Evolutionary conservation across 306 rosid species (phyloP).

Genomic region (Cucurbita moschata): DNA sequence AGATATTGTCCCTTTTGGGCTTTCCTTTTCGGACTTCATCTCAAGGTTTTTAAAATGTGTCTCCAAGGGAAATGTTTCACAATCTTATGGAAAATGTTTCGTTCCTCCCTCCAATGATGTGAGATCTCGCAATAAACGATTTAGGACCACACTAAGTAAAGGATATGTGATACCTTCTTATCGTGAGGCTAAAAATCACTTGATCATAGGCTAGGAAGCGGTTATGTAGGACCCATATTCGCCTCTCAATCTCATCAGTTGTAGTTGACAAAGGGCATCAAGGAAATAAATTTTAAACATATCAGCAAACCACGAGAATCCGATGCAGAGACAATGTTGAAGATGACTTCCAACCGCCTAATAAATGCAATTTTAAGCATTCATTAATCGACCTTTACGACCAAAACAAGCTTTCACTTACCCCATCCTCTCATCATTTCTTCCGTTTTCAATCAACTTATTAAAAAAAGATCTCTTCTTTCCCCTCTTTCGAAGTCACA

Average conservation of each 20-base stretch:
- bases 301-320: conserved; percentile 28
- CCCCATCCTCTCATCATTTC: conserved; percentile 20
- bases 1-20: too few relatives aligned
- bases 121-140: not conserved
- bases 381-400: conserved; percentile 13
- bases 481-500: conserved; percentile 14
- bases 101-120: too few relatives aligned
- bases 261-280: conserved; percentile 4
- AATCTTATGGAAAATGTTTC: too few relatives aligned
- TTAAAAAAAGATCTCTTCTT: conserved; percentile 16
- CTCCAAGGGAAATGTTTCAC: too few relatives aligned
- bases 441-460: conserved; percentile 7
- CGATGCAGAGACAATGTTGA: conserved; percentile 33
- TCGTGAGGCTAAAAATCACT: not conserved
- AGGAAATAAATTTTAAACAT: conserved; percentile 9
- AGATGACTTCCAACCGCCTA: conserved; percentile 45
- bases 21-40: too few relatives aligned
- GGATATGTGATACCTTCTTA: not conserved
- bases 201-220: conserved; percentile 1
- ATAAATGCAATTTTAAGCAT: conserved; percentile 9
- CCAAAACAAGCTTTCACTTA: conserved; percentile 17
- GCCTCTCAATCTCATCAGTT: conserved; percentile 5
- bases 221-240: conserved; percentile 3
- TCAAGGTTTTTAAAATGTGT: too few relatives aligned
- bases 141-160: not conserved